Evolutionary conservation across 192 early-diverging fungal genomes (phyloP).

Genomic region (Backusella psychrophila): DNA sequence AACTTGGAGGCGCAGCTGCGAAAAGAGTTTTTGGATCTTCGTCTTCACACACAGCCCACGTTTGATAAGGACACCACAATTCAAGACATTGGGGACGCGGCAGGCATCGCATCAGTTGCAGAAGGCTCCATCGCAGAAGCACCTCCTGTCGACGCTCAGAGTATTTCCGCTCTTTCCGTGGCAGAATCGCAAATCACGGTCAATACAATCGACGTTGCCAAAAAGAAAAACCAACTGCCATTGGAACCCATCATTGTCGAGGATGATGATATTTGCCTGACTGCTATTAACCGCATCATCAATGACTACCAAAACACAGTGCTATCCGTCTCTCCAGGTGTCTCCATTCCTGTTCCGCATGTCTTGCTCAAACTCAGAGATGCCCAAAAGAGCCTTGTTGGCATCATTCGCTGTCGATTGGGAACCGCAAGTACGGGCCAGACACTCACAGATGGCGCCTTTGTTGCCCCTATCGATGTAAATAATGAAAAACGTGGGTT

Average conservation of each 20-base stretch:
- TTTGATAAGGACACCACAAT: not conserved
- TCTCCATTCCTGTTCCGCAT: constrained; percentile 84
- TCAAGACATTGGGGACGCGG: not conserved
- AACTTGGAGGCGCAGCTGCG: constrained; percentile 65
- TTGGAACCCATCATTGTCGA: constrained; percentile 5
- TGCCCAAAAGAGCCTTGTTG: constrained; percentile 46
- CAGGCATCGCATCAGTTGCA: not conserved
- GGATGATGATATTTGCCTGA: constrained; percentile 23
- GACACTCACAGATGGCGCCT: not conserved
- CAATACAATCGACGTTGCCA: not conserved
- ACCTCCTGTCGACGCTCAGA: not conserved
- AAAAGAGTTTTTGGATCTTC: constrained; percentile 11
- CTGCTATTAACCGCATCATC: constrained; percentile 41
- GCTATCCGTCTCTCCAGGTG: constrained; percentile 85
- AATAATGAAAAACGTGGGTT: not conserved
- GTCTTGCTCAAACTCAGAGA: constrained; percentile 65
- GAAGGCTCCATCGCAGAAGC: not conserved
- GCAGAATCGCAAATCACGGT: constrained; percentile 9
- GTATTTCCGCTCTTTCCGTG: constrained; percentile 7
- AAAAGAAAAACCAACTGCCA: not conserved
- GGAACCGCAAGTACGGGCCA: constrained; percentile 10
- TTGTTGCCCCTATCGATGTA: not conserved
- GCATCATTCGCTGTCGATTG: constrained; percentile 26
- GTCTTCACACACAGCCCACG: not conserved
- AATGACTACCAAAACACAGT: constrained; percentile 65